Percentiles rank a stretch among this genome's conserved stretches.
These are phyloP conservation scores for Salix dunnii DNA, from an alignment of 345 rosid genomes.

Conservation along the genomic window DNA sequence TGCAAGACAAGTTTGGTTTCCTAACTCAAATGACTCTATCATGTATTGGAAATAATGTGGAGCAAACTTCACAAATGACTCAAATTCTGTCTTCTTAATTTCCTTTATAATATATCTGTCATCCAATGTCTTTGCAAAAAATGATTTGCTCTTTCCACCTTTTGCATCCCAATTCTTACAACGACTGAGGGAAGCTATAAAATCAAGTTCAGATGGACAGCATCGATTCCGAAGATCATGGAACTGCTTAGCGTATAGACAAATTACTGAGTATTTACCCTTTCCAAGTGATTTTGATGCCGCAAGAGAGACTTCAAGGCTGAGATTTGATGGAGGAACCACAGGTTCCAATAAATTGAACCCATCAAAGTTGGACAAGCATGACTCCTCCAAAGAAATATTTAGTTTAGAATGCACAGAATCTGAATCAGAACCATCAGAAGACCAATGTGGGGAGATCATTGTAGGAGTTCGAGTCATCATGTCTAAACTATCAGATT, in stretches of 20 bases:
- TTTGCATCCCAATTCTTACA: slow-evolving; percentile 94
- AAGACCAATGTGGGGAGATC: slow-evolving; percentile 49
- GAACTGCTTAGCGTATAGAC: slow-evolving; percentile 70
- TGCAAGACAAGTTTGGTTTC: slow-evolving; percentile 93
- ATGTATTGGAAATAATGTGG: slow-evolving; percentile 77
- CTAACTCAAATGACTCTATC: slow-evolving; percentile 59
- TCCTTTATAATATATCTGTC: slow-evolving; percentile 88
- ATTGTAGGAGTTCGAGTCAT: slow-evolving; percentile 36
- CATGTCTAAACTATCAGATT: slow-evolving; percentile 29
- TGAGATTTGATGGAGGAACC: slow-evolving; percentile 44
- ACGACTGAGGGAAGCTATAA: slow-evolving; percentile 78
- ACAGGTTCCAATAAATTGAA: slow-evolving; percentile 55
- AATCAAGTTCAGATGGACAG: slow-evolving; percentile 78
- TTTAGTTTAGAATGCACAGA: slow-evolving; percentile 31
- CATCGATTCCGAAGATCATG: slow-evolving; percentile 64
- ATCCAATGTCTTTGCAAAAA: slow-evolving; percentile 87
- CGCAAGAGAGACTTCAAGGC: slow-evolving; percentile 64
- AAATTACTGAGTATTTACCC: slow-evolving; percentile 73
- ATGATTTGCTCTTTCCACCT: slow-evolving; percentile 91
- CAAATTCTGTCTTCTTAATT: slow-evolving; percentile 86
- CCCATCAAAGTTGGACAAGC: slow-evolving; percentile 74
- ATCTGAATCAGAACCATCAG: slow-evolving; percentile 56
- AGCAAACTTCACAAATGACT: slow-evolving; percentile 84
- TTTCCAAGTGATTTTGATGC: slow-evolving; percentile 55
- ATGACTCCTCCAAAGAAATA: slow-evolving; percentile 50